Base-by-base conservation (phyloP, 2,329 filamentous ascomycete genomes). In the Cercospora janseana region DNA sequence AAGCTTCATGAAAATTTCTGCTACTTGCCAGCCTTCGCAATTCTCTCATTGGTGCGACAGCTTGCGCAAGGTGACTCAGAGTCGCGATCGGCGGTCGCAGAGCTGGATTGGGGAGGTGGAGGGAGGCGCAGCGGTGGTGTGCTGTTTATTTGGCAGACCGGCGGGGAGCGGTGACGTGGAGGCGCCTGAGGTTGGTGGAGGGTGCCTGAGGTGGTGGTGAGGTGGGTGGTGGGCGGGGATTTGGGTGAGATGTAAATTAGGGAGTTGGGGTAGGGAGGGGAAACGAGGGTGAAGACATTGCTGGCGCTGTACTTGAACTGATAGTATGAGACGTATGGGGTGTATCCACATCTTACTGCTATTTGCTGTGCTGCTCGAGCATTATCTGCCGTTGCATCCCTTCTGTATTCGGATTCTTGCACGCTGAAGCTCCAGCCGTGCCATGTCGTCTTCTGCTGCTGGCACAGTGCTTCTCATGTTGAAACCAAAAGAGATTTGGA, bases 131-230 rank as follows among this genome's bases (percentile, higher is more conserved):
- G 44, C 32, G 44, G 31, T 47, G 44, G 44, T 47, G 44, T 47
- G 44, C 44, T 47, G 32, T 29, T 47, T 47, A 47, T 38, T 34
- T 38, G 23, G 44, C 44, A 46, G 12, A 31, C 34, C 32, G 26
- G 35, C 35, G 35, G 35, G 8, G 20, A 8, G 4, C 23, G 12
- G 16, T 40, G 35, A 12, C 35, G 23, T 23, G 15, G 27, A n/a
- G 8, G 41, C 26, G 26, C 26, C 20, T 26, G 35, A 20, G 29
- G 29, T 10, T 32, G 29, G 4, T 32, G 5, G 29, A 10, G 3
- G n/a, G 31, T 46, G 43, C 43, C 43, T 46, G 43, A 46, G 43
- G 32, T 24, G 7, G 20, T n/a, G 35, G 35, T 23, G 20, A 12
- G n/a, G 35, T 38, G 29, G 20, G 23, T 38, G 42, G 23, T 4